phyloP scores from a whole-genome alignment of 345 rosid genomes.

The Gossypium anomalum region DNA sequence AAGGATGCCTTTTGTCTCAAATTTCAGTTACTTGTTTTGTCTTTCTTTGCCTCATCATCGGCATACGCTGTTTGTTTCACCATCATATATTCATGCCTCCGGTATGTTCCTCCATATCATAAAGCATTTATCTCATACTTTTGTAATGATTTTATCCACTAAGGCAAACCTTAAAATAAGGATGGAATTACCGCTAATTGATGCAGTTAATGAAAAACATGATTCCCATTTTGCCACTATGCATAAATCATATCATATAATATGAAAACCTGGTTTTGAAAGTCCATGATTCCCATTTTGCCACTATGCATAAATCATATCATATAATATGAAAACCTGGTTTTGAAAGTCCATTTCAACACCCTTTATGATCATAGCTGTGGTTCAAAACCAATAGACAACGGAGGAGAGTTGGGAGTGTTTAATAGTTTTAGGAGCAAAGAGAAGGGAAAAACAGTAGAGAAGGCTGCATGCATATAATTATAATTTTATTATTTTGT shows the following conservation, averaged over 20 bases:
- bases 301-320: not conserved
- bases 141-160: not conserved
- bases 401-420: not conserved
- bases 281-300: not conserved
- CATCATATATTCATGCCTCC: not conserved
- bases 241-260: too few relatives aligned
- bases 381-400: not conserved
- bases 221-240: not conserved
- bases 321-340: not conserved
- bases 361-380: not conserved
- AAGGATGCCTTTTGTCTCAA: conserved; percentile 5
- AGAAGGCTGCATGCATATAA: not conserved
- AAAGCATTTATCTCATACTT: not conserved
- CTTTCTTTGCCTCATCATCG: not conserved
- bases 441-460: not conserved
- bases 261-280: not conserved
- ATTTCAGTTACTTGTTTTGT: conserved; percentile 13
- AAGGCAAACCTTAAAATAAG: not conserved
- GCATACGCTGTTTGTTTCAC: not conserved
- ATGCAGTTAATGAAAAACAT: not conserved
- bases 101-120: not conserved
- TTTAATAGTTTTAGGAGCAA: not conserved
- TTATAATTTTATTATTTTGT: not conserved
- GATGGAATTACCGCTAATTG: not conserved
- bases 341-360: not conserved